Conservation (phyloP, 257 asterid species). For the Nicotiana sylvestris region DNA sequence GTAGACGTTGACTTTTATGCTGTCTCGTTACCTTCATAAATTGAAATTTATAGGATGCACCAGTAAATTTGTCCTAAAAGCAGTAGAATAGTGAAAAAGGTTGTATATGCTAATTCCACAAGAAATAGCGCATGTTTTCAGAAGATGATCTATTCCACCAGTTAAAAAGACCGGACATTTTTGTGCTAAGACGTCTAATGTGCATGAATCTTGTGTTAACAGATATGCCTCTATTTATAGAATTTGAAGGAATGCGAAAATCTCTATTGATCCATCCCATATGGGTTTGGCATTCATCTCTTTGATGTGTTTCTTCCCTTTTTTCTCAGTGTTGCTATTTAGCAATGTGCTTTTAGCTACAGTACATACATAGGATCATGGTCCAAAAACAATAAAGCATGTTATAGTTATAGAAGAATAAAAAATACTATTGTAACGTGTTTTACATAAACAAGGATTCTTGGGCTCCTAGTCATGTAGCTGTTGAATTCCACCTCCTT, state of each 20-base stretch:
- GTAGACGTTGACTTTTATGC: too few relatives aligned
- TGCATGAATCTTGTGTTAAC: background rate
- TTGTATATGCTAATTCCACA: too few relatives aligned
- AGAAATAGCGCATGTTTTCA: too few relatives aligned
- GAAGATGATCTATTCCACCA: too few relatives aligned
- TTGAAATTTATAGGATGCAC: too few relatives aligned
- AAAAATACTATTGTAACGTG: background rate
- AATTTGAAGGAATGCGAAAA: background rate
- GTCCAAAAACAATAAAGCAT: background rate
- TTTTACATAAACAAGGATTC: background rate
- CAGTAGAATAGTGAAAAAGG: too few relatives aligned
- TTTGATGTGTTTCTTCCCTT: background rate
- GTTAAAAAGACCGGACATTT: too few relatives aligned
- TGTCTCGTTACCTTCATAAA: too few relatives aligned
- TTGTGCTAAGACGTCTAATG: background rate
- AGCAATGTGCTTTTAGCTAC: background rate
- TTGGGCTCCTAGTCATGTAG: background rate
- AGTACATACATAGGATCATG: background rate
- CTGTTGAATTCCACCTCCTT: background rate
- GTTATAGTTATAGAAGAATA: background rate
- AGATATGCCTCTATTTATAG: background rate
- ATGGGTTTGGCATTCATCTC: background rate
- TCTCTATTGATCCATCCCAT: background rate
- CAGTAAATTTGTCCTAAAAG: too few relatives aligned
- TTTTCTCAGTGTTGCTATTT: background rate